Conservation (phyloP, 2,329 filamentous ascomycete species). For the Tetracladium maxilliforme region DNA sequence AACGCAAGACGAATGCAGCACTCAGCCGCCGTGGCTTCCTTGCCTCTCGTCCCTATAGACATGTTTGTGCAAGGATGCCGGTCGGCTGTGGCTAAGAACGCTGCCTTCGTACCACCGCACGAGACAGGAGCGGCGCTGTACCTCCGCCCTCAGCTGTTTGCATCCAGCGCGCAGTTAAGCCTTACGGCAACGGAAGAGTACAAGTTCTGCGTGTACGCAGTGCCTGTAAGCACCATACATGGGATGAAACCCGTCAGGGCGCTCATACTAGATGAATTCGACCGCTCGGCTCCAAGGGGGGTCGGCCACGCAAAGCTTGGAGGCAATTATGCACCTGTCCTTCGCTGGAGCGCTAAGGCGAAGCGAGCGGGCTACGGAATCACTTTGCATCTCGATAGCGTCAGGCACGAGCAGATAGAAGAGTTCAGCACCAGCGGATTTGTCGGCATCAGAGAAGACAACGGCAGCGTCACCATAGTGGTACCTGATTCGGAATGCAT, state of each 20-base stretch:
- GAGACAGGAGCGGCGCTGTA: constrained; percentile 50
- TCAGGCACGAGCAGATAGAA: constrained; percentile 46
- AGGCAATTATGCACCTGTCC: constrained; percentile 55
- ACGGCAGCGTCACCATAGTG: constrained; percentile 54
- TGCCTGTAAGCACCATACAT: constrained; percentile 53
- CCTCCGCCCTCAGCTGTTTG: constrained; percentile 51
- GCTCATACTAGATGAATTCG: constrained; percentile 53
- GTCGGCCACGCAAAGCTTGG: constrained; percentile 54
- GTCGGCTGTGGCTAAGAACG: constrained; percentile 48
- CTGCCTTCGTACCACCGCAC: constrained; percentile 52
- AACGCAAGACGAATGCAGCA: constrained; percentile 50
- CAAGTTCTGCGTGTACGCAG: constrained; percentile 45
- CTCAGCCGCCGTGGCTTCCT: constrained; percentile 45
- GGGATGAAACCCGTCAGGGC: constrained; percentile 47
- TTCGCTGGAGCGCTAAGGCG: constrained; percentile 46
- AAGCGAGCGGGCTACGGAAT: constrained; percentile 47
- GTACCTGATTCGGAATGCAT: constrained; percentile 81
- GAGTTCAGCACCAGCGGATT: constrained; percentile 58
- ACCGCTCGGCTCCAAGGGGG: constrained; percentile 50
- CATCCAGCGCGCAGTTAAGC: constrained; percentile 45
- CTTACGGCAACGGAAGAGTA: constrained; percentile 51
- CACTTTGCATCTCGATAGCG: constrained; percentile 52
- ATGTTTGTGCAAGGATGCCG: constrained; percentile 43
- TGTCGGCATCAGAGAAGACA: constrained; percentile 40
- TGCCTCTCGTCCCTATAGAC: constrained; percentile 43